These are phyloP conservation scores for Lactarius pseudohatsudake DNA, from an alignment of 768 basidiomycete species.

Conservation along the genomic window DNA sequence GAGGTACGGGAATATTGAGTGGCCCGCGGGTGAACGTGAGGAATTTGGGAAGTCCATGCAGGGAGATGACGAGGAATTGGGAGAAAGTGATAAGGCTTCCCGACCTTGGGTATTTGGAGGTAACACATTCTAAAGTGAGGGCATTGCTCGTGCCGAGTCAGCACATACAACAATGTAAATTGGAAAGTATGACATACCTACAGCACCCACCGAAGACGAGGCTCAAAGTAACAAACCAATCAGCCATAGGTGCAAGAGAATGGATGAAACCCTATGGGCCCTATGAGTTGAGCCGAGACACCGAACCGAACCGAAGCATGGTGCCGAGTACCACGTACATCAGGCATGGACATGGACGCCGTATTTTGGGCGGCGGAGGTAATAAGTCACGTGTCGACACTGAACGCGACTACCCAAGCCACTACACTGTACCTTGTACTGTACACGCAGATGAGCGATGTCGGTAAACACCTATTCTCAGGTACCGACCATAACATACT, in stretches of 20 bases:
- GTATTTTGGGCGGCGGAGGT: background rate
- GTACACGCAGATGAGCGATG: conserved; percentile 55
- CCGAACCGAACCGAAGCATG: background rate
- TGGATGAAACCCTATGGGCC: background rate
- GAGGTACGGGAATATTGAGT: conserved; percentile 38
- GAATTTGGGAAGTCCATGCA: conserved; percentile 70
- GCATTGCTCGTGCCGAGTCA: conserved; percentile 56
- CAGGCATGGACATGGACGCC: too few relatives aligned
- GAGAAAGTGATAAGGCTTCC: conserved; percentile 86
- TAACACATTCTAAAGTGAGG: conserved; percentile 72
- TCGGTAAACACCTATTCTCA: conserved; percentile 63
- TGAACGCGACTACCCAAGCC: background rate
- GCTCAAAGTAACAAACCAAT: conserved; percentile 66
- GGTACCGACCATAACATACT: conserved; percentile 38
- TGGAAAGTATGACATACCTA: conserved; percentile 43
- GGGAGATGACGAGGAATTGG: conserved; percentile 77
- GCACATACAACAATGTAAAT: conserved; percentile 1
- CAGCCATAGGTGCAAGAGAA: conserved; percentile 16
- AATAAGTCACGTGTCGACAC: background rate
- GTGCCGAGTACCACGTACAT: background rate
- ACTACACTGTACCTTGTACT: too few relatives aligned
- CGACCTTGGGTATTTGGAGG: conserved; percentile 61
- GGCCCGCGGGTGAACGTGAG: conserved; percentile 33
- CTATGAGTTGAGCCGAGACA: background rate
- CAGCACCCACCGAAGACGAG: conserved; percentile 93